Evolutionary conservation across 2,329 filamentous ascomycete species (phyloP), one percentile per base, ranked within the genome.

Genomic region (Fusarium pseudonygamai): DNA sequence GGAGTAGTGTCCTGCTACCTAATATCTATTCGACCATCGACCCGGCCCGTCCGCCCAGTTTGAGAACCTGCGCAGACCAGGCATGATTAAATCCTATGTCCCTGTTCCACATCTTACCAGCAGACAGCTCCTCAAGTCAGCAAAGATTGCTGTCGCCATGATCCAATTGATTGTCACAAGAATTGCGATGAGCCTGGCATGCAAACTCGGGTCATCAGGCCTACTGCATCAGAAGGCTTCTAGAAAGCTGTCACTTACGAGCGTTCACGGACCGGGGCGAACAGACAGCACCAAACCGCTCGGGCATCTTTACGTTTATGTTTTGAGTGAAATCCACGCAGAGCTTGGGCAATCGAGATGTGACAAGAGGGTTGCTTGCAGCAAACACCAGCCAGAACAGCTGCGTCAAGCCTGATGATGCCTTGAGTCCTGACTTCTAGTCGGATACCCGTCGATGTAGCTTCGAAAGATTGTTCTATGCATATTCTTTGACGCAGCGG

Each of bases 381-480:
- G 53, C 63, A 52, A 40, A 56, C 57, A 67, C 68, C 72, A 60
- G 67, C 60, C 72, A 50, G 47, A 68, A 55, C 55, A 62, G 57
- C 50, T 64, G 60, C 67, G 60, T 56, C 60, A 61, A 57, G 57
- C 60, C 61, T 71, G 58, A 67, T 67, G 39, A 59, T 59, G 32
- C 30, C 59, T 64, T 61, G 59, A 71, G 57, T 28, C 69, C 62
- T 72, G 60, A 71, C 60, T 56, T 67, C 42, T 71, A 73, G 63
- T 60, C 58, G 53, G 68, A 53, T 50, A 63, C 60, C 59, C 52
- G 66, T 64, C 55, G 58, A 69, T 73, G 52, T 76, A 64, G 76
- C 66, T 74, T 73, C 64, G 67, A 76, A 56, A 69, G 56, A 74
- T 71, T 71, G 68, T 78, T 71, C 71, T 43, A 72, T 77, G 64